Evolutionary conservation across 1,284 basidiomycete species (phyloP).

Genomic region (Testicularia cyperi): DNA sequence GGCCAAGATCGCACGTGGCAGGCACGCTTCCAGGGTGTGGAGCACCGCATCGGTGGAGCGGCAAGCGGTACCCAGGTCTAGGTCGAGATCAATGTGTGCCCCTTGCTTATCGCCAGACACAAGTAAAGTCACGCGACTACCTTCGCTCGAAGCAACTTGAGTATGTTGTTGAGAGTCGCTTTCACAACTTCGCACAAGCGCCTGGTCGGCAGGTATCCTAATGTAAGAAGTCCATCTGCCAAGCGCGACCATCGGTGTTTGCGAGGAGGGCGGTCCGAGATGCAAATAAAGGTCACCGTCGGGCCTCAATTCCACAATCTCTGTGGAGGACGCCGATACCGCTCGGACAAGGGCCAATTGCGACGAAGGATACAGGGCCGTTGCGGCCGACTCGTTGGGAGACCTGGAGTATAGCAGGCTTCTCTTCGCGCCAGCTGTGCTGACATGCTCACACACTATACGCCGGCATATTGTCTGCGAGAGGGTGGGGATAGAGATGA

Average conservation of each 20-base stretch:
- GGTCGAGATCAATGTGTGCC: too few relatives aligned
- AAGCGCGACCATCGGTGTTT: slow-evolving; percentile 6
- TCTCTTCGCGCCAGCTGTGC: neutral
- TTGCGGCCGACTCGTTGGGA: slow-evolving; percentile 8
- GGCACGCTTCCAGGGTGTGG: neutral
- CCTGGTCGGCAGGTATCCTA: too few relatives aligned
- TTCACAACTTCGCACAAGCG: too few relatives aligned
- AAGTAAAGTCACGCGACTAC: too few relatives aligned
- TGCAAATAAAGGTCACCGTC: slow-evolving; percentile 8
- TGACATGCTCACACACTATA: neutral
- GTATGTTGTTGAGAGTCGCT: too few relatives aligned
- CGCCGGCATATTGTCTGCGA: slow-evolving; percentile 22
- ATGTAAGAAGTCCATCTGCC: slow-evolving; percentile 5
- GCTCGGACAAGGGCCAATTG: slow-evolving; percentile 1
- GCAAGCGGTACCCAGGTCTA: slow-evolving; percentile 15
- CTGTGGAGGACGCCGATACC: slow-evolving; percentile 4
- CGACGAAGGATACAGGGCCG: slow-evolving; percentile 1
- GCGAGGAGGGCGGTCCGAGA: slow-evolving; percentile 17
- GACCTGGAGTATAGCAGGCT: slow-evolving; percentile 18
- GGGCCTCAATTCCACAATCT: slow-evolving; percentile 5
- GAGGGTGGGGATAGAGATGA: slow-evolving; percentile 9
- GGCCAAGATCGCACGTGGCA: slow-evolving; percentile 5
- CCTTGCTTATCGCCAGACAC: too few relatives aligned
- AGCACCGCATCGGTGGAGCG: slow-evolving; percentile 4
- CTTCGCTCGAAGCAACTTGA: neutral